Percentiles rank a stretch among this genome's conserved stretches.
These are phyloP conservation scores for Corymbia citriodora DNA, from an alignment of 441 rosid genomes.

Conservation along the genomic window DNA sequence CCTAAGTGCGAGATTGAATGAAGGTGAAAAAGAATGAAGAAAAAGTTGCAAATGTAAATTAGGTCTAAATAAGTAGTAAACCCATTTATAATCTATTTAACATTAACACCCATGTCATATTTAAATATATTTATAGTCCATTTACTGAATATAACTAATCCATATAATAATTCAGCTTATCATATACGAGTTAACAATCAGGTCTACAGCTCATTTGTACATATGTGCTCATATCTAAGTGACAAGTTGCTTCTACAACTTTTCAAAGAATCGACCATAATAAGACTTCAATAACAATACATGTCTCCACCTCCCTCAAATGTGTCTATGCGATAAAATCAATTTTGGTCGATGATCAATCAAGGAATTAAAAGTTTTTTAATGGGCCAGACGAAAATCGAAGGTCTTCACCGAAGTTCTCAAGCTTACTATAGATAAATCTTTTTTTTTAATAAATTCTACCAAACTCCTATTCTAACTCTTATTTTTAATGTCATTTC, in stretches of 20 bases:
- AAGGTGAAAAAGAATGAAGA: fast-evolving
- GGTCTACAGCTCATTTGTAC: neutral
- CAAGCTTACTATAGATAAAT: neutral
- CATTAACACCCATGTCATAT: too few species aligned
- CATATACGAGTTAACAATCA: neutral
- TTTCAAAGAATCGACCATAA: neutral
- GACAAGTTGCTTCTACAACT: fast-evolving
- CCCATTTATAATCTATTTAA: neutral
- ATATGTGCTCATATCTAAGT: neutral
- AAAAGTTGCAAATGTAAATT: too few species aligned
- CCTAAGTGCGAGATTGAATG: fast-evolving
- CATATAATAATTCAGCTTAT: too few species aligned
- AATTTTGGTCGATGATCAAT: neutral
- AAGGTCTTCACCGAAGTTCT: neutral
- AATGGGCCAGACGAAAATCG: neutral
- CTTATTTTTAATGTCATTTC: too few species aligned
- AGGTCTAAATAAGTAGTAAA: too few species aligned
- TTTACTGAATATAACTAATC: too few species aligned
- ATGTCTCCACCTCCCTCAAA: neutral
- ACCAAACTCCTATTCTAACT: too few species aligned
- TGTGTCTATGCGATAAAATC: neutral
- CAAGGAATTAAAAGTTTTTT: neutral
- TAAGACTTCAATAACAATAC: neutral
- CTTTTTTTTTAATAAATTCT: too few species aligned
- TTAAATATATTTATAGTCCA: too few species aligned